Conservation (phyloP, 2,329 filamentous ascomycete species). For the Fusarium newnesense region DNA sequence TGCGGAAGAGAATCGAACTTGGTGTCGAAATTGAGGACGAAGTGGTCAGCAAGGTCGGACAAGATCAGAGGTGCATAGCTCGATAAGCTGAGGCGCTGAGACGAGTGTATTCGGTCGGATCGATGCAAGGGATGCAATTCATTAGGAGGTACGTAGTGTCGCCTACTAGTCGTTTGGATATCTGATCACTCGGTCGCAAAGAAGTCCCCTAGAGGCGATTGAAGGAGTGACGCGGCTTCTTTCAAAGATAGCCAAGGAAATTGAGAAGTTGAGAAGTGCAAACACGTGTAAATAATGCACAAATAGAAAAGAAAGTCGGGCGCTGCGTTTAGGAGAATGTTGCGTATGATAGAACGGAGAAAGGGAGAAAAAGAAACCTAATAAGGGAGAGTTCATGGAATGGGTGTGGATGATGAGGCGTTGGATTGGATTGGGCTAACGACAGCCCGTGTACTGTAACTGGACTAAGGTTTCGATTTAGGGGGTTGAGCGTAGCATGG, state of each 20-base stretch:
- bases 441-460: slow-evolving; percentile 7
- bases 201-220: slow-evolving; percentile 9
- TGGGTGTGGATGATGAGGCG: slow-evolving; percentile 34
- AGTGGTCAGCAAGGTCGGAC: slow-evolving; percentile 2
- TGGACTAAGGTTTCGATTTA: slow-evolving; percentile 24
- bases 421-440: slow-evolving; percentile 10
- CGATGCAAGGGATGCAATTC: slow-evolving; percentile 21
- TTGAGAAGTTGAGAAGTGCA: slow-evolving; percentile 9
- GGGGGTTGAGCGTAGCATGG: slow-evolving; percentile 16
- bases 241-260: slow-evolving; percentile 49
- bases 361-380: slow-evolving; percentile 21
- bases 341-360: slow-evolving; percentile 16
- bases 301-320: slow-evolving; percentile 11
- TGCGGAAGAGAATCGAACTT: neutral
- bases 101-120: slow-evolving; percentile 5
- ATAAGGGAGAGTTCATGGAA: slow-evolving; percentile 33
- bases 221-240: slow-evolving; percentile 50
- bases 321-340: slow-evolving; percentile 25
- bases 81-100: neutral
- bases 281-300: slow-evolving; percentile 4
- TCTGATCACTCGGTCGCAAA: slow-evolving; percentile 13
- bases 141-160: slow-evolving; percentile 14
- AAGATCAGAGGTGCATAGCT: slow-evolving; percentile 38
- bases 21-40: slow-evolving; percentile 13
- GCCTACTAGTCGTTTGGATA: slow-evolving; percentile 1